These are phyloP conservation scores for Cyclostephanos invisitatus DNA, from an alignment of 108 stramenopile species.

Conservation along the genomic window DNA sequence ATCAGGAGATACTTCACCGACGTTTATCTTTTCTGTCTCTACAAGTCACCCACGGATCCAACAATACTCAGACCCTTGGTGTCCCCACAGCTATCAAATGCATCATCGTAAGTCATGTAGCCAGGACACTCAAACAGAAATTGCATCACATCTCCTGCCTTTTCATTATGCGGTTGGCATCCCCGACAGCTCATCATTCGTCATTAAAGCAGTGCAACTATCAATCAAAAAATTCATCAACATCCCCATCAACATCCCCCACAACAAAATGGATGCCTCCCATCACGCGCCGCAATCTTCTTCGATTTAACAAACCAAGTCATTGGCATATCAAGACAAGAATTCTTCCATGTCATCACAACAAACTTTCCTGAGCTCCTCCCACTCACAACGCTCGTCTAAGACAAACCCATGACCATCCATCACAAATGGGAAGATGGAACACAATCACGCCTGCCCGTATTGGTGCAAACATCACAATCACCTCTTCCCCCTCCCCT, in stretches of 20 bases:
- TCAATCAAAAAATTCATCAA: no score
- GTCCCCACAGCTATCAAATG: conserved; percentile 26
- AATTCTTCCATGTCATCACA: no score
- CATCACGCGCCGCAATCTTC: no score
- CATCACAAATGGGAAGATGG: conserved; percentile 3
- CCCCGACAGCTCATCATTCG: no score
- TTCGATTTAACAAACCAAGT: no score
- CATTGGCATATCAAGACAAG: no score
- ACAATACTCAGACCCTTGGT: conserved; percentile 35
- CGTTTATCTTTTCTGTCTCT: conserved; percentile 34
- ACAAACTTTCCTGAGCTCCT: neutral
- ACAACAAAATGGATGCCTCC: no score
- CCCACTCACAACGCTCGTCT: neutral
- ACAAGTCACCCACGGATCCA: conserved; percentile 26
- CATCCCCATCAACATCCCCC: no score
- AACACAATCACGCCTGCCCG: neutral
- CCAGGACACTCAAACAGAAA: neutral
- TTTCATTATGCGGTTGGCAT: no score
- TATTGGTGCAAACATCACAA: neutral
- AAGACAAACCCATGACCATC: neutral
- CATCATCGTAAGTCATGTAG: conserved; percentile 16
- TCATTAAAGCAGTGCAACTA: no score
- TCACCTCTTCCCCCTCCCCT: neutral
- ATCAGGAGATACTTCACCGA: conserved; percentile 3
- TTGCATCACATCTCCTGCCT: neutral